These are phyloP conservation scores for Porcisia deanei DNA, from an alignment of 208 protist genomes.

Conservation along the genomic window DNA sequence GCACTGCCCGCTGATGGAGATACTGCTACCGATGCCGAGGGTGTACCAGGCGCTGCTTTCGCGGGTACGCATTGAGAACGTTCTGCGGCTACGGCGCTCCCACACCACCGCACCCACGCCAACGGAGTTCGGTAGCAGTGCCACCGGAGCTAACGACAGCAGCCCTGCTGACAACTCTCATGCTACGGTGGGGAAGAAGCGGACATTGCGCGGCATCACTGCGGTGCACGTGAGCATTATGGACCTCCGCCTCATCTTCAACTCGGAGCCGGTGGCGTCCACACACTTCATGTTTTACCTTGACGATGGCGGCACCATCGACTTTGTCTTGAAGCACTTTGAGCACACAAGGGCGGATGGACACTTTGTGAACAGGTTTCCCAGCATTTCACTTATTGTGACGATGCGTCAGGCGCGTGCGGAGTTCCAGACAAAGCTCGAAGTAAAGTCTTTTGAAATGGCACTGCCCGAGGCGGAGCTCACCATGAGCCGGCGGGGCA, in stretches of 20 bases:
- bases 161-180: not conserved
- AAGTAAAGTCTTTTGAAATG: slow-evolving; percentile 87
- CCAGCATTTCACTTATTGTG: slow-evolving; percentile 42
- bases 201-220: slow-evolving; percentile 18
- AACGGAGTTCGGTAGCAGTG: not conserved
- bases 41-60: slow-evolving; percentile 45
- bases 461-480: slow-evolving; percentile 61
- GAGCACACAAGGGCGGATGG: slow-evolving; percentile 1
- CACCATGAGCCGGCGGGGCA: slow-evolving; percentile 39
- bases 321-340: slow-evolving; percentile 52
- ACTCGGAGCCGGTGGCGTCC: slow-evolving; percentile 63
- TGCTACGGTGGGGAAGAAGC: slow-evolving; percentile 4
- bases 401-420: slow-evolving; percentile 50
- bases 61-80: slow-evolving; percentile 26
- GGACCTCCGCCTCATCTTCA: slow-evolving; percentile 65
- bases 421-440: slow-evolving; percentile 86
- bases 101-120: not conserved
- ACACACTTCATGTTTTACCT: slow-evolving; percentile 73
- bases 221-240: slow-evolving; percentile 67
- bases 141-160: not conserved
- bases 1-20: slow-evolving; percentile 53
- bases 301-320: slow-evolving; percentile 53
- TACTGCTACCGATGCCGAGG: slow-evolving; percentile 75
- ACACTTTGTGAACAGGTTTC: slow-evolving; percentile 34
- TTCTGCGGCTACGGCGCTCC: slow-evolving; percentile 26